Conservation (phyloP, 495 filamentous ascomycete genomes). For the Tuber brumale region DNA sequence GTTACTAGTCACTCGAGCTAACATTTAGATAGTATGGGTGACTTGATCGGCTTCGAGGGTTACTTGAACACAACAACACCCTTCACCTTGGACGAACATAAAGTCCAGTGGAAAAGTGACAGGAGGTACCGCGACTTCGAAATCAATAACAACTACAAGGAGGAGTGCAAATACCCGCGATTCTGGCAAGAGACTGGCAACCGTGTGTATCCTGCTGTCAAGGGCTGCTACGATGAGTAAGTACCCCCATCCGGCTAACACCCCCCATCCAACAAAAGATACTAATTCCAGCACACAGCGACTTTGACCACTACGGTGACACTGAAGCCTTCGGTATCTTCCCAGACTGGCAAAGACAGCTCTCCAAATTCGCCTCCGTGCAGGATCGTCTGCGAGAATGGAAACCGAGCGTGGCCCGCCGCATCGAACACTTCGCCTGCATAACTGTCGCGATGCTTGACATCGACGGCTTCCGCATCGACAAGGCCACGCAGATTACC, state of each 20-base stretch:
- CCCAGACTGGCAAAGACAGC: slow-evolving; percentile 57
- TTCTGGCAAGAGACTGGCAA: slow-evolving; percentile 63
- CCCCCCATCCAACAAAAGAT: not conserved
- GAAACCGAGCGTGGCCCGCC: slow-evolving; percentile 55
- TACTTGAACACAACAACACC: slow-evolving; percentile 61
- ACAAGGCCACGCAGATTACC: slow-evolving; percentile 62
- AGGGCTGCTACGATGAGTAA: slow-evolving; percentile 45
- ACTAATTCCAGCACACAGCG: not conserved
- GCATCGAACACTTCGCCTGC: slow-evolving; percentile 60
- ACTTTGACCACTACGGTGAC: slow-evolving; percentile 54
- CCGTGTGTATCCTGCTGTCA: slow-evolving; percentile 48
- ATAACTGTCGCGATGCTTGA: slow-evolving; percentile 59
- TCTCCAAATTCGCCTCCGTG: slow-evolving; percentile 67
- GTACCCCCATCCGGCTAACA: slow-evolving; percentile 43
- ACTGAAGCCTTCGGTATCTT: slow-evolving; percentile 62
- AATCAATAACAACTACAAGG: slow-evolving; percentile 54
- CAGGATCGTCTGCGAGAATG: slow-evolving; percentile 71
- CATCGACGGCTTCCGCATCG: slow-evolving; percentile 63
- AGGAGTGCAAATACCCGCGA: slow-evolving; percentile 57
- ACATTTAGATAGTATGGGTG: slow-evolving; percentile 50
- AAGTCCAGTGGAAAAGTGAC: slow-evolving; percentile 53
- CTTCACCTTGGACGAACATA: slow-evolving; percentile 54
- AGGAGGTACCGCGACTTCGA: slow-evolving; percentile 59
- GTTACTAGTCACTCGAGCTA: not conserved
- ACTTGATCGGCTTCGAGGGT: slow-evolving; percentile 62